Evolutionary conservation across 2,329 filamentous ascomycete species (phyloP), one percentile per base, ranked within the genome.

Genomic region (Aspergillus glaucus): DNA sequence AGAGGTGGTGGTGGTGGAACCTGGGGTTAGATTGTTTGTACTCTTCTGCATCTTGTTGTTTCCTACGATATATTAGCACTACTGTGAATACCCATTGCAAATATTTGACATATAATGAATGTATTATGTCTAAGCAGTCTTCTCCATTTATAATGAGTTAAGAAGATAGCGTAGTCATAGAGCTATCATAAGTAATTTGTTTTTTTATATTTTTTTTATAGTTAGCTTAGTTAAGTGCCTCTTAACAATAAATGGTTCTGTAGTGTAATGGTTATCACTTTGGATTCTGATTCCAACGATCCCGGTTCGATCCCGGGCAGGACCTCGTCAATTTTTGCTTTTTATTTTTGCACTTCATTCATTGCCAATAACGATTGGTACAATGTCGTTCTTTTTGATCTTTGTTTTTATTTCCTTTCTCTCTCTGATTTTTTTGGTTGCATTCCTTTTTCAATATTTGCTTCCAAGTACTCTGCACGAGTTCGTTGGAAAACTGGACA

Each of bases 1-100:
- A 80, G 92, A 57, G 86, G 88, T 51, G 93, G 89, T 44, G 86
- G 88, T 47, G 92, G 92, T 62, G 92, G 92, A 3, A 98, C 93
- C 7, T 98, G 93, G 93, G 93, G 74, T 57, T 76, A 55, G 66
- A 54, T 48, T 36, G 50, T 21, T 50, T 44, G 21, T 14, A 48
- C 44, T 45, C 39, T 34, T 7, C 40, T 28, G 32, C 3, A 52
- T 48, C 57, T 54, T 39, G 9, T 14, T n/a, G 3, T 32, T 45
- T 19, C 36, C n/a, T 45, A 39, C 7, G 44, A 39, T 32, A 43
- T 15, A 28, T 30, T 17, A 26, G 21, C 19, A 26, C 10, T 9
- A 28, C 41, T 43, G 4, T 26, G n/a, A n/a, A 28, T 43, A 26
- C 21, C 9, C 21, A 12, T 14, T 19, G 1, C 9, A 21, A 24